These are phyloP conservation scores for Populus hybrid DNA, from an alignment of 441 rosid genomes.

Conservation along the genomic window DNA sequence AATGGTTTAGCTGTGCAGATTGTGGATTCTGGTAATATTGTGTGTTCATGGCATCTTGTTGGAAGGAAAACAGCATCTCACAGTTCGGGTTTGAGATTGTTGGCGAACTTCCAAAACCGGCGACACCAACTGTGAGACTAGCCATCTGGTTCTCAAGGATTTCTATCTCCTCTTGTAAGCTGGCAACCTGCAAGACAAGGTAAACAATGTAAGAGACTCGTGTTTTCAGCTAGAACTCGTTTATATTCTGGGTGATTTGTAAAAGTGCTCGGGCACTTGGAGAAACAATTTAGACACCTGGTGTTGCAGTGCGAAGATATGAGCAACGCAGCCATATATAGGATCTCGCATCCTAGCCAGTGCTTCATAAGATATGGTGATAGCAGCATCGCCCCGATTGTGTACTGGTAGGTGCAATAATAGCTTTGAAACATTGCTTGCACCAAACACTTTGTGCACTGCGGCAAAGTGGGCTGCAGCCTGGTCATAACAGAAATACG, in stretches of 20 bases:
- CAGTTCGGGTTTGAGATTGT: constrained; percentile 23
- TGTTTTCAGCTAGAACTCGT: not conserved
- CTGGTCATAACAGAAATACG: constrained; percentile 83
- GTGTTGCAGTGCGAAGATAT: constrained; percentile 85
- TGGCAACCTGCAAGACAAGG: constrained; percentile 52
- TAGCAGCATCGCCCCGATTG: constrained; percentile 64
- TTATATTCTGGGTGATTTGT: not conserved
- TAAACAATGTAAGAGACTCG: not conserved
- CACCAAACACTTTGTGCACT: constrained; percentile 93
- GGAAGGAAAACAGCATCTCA: constrained; percentile 26
- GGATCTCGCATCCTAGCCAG: constrained; percentile 82
- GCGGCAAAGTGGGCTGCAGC: constrained; percentile 84
- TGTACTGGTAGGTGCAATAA: constrained; percentile 64
- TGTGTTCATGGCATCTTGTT: constrained; percentile 36
- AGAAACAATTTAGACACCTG: constrained; percentile 47
- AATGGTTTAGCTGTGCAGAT: constrained; percentile 24
- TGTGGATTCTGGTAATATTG: constrained; percentile 42
- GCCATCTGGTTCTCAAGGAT: constrained; percentile 60
- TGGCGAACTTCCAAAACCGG: constrained; percentile 27
- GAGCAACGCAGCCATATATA: constrained; percentile 81
- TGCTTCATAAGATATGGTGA: constrained; percentile 88
- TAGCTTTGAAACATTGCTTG: constrained; percentile 90
- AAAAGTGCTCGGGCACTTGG: not conserved
- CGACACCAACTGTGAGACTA: constrained; percentile 31
- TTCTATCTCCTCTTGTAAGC: constrained; percentile 75